Percentiles rank a stretch among this genome's conserved stretches.
These are phyloP conservation scores for Arthrinium puccinioides DNA, from an alignment of 2,329 filamentous ascomycete genomes.

Conservation along the genomic window DNA sequence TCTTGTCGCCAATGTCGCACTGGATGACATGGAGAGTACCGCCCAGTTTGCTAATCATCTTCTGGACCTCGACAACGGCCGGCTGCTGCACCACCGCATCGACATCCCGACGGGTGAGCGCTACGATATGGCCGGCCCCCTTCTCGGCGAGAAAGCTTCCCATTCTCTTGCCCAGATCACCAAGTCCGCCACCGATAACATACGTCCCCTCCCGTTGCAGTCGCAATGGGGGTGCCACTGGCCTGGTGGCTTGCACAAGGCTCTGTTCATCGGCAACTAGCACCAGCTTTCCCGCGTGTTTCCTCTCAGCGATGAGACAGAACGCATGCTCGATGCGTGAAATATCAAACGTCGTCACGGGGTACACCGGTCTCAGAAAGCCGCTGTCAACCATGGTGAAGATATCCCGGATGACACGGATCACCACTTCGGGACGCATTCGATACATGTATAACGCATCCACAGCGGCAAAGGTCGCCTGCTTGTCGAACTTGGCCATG, in stretches of 20 bases:
- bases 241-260: constrained; percentile 10
- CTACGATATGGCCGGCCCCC: constrained; percentile 22
- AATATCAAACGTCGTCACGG: constrained; percentile 11
- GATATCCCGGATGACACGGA: neutral
- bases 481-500: constrained; percentile 25
- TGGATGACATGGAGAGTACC: constrained; percentile 18
- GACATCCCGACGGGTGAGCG: constrained; percentile 19
- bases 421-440: neutral
- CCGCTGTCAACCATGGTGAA: neutral
- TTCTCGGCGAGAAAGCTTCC: constrained; percentile 16
- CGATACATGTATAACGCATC: constrained; percentile 6
- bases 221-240: constrained; percentile 18
- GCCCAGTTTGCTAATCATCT: constrained; percentile 25
- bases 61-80: constrained; percentile 7
- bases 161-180: constrained; percentile 21
- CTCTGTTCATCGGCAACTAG: constrained; percentile 22
- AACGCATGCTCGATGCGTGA: constrained; percentile 25
- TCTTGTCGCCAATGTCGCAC: constrained; percentile 25
- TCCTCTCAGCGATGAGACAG: constrained; percentile 16
- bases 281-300: constrained; percentile 32
- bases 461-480: constrained; percentile 8
- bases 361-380: constrained; percentile 9
- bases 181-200: constrained; percentile 25
- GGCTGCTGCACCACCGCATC: constrained; percentile 5
- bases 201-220: constrained; percentile 18